A percentile compares a stretch with the other conserved stretches of the same genome.
Conservation (phyloP, 495 filamentous ascomycete species). For the Penicillium parvum region DNA sequence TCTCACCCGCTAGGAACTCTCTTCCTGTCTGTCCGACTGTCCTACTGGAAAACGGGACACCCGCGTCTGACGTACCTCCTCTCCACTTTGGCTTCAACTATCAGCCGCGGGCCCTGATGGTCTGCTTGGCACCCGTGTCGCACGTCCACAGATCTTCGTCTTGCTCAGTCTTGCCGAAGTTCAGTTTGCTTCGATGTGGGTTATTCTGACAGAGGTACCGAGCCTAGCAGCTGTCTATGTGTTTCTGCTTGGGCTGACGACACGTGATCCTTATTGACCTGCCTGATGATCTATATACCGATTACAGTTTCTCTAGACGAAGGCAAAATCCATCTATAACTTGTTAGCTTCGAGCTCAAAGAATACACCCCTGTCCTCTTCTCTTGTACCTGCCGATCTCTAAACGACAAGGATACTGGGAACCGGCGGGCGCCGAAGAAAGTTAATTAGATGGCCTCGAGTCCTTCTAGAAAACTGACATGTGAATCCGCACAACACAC, state of each 20-base stretch:
- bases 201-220: no score
- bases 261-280: no score
- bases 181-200: no score
- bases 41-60: no score
- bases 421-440: slow-evolving; percentile 16
- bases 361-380: no score
- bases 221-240: not conserved
- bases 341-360: no score
- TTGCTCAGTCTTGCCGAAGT: not conserved
- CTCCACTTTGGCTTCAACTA: slow-evolving; percentile 9
- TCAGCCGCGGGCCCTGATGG: slow-evolving; percentile 23
- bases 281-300: no score
- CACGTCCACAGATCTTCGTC: slow-evolving; percentile 18
- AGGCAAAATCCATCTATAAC: no score
- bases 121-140: slow-evolving; percentile 12
- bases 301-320: no score
- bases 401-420: slow-evolving; percentile 2
- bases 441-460: slow-evolving; percentile 16
- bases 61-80: slow-evolving; percentile 19
- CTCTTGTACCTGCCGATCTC: not conserved
- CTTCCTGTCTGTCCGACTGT: not conserved
- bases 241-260: no score
- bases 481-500: slow-evolving; percentile 11
- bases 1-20: not conserved
- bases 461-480: slow-evolving; percentile 15